These are phyloP conservation scores for Poterioochromonas sp. DNA, from an alignment of 352 stramenopile genomes.

Conservation along the genomic window DNA sequence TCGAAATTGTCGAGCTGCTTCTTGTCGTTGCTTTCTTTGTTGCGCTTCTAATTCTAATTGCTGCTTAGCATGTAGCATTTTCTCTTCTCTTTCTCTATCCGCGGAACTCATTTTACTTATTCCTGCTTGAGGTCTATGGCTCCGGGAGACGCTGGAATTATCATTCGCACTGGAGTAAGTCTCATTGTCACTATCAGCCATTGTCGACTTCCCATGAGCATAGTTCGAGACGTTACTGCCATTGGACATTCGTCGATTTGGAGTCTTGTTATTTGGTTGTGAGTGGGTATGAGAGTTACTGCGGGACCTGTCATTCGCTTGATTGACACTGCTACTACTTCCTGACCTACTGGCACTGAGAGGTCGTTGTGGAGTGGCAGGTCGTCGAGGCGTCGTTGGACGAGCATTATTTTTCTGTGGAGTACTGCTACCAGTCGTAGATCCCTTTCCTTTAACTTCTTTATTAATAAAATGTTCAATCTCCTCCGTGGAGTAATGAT, in stretches of 20 bases:
- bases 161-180: neutral
- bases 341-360: neutral
- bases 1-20: neutral
- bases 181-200: neutral
- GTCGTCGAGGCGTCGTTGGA: neutral
- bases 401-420: neutral
- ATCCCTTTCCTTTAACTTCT: neutral
- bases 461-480: neutral
- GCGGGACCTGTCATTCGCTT: neutral
- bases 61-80: neutral
- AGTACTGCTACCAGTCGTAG: neutral
- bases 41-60: conserved; percentile 25
- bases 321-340: neutral
- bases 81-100: neutral
- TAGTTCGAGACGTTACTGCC: neutral
- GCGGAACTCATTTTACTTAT: neutral
- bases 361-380: too few species aligned
- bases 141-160: neutral
- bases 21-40: conserved; percentile 28
- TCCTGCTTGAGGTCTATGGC: neutral
- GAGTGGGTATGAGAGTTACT: neutral
- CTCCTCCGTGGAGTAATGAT: neutral
- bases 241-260: neutral
- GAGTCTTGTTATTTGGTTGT: neutral
- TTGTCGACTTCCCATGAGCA: neutral